These are phyloP conservation scores for Colletotrichum sp. DNA, from an alignment of 2,329 filamentous ascomycete species.

Conservation along the genomic window DNA sequence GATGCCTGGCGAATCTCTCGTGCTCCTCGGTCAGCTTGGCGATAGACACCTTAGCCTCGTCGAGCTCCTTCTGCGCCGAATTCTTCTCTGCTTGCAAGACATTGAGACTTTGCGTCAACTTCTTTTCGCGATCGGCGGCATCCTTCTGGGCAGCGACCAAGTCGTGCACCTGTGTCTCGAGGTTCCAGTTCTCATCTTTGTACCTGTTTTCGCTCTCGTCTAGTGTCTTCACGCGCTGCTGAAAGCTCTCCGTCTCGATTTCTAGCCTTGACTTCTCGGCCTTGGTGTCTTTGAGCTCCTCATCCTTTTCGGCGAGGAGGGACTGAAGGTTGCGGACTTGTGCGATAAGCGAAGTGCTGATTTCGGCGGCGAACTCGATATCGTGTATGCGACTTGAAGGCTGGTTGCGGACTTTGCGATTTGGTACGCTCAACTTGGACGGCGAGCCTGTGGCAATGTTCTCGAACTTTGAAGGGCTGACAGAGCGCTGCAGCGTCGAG, in stretches of 20 bases:
- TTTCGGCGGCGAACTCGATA: slow-evolving; percentile 98
- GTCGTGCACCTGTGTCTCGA: slow-evolving; percentile 92
- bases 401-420: slow-evolving; percentile 89
- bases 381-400: slow-evolving; percentile 88
- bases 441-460: slow-evolving; percentile 85
- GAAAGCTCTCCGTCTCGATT: slow-evolving; percentile 78
- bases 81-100: slow-evolving; percentile 77
- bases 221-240: slow-evolving; percentile 79
- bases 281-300: slow-evolving; percentile 77
- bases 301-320: slow-evolving; percentile 85
- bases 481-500: slow-evolving; percentile 58
- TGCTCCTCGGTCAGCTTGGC: slow-evolving; percentile 85
- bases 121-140: slow-evolving; percentile 81
- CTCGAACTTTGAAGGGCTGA: slow-evolving; percentile 80
- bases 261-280: slow-evolving; percentile 81
- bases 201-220: slow-evolving; percentile 96
- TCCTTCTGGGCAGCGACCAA: slow-evolving; percentile 76
- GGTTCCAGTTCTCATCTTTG: slow-evolving; percentile 98
- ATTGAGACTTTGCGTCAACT: slow-evolving; percentile 76
- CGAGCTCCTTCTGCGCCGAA: slow-evolving; percentile 81
- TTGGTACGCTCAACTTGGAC: slow-evolving; percentile 86
- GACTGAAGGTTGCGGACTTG: slow-evolving; percentile 91
- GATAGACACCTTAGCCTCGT: slow-evolving; percentile 84
- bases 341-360: slow-evolving; percentile 91
- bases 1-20: slow-evolving; percentile 75